These are phyloP conservation scores for Notholithocarpus densiflorus DNA, from an alignment of 306 rosid species.

Conservation along the genomic window DNA sequence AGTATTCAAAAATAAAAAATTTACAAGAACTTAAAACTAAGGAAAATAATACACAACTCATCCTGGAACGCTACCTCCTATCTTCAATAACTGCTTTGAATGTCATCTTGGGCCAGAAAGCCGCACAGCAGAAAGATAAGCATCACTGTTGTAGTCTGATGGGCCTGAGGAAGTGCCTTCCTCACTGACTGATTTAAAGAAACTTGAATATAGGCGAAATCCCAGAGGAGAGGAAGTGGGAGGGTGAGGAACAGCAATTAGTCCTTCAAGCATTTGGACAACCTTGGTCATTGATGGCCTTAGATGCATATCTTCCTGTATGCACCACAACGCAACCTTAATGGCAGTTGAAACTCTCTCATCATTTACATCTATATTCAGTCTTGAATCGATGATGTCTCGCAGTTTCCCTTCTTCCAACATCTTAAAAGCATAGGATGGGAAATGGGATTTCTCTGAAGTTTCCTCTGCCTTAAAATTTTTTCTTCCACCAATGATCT, in stretches of 20 bases:
- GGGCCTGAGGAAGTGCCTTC: conserved; percentile 74
- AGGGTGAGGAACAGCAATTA: conserved; percentile 56
- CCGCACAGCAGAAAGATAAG: conserved; percentile 62
- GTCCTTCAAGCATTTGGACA: conserved; percentile 91
- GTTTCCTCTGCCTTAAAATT: conserved; percentile 54
- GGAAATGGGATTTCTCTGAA: conserved; percentile 77
- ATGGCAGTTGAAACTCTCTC: conserved; percentile 47
- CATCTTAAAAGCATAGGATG: conserved; percentile 73
- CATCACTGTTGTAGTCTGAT: conserved; percentile 65
- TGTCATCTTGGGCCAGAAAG: conserved; percentile 81
- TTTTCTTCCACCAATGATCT: conserved; percentile 87
- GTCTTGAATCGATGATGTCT: conserved; percentile 48
- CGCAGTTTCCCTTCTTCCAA: conserved; percentile 75
- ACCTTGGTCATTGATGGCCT: conserved; percentile 89
- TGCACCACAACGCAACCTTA: conserved; percentile 83
- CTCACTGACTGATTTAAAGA: conserved; percentile 53
- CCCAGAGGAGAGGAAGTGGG: conserved; percentile 52
- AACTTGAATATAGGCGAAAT: conserved; percentile 45
- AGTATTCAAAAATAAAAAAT: conserved; percentile 14
- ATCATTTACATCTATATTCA: conserved; percentile 35
- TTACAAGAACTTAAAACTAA: conserved; percentile 16
- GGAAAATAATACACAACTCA: conserved; percentile 16
- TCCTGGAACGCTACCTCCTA: background rate
- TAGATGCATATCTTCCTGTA: conserved; percentile 80
- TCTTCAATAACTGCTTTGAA: conserved; percentile 14